Base-by-base conservation (phyloP, 306 rosid species). In the Mucuna pruriens region DNA sequence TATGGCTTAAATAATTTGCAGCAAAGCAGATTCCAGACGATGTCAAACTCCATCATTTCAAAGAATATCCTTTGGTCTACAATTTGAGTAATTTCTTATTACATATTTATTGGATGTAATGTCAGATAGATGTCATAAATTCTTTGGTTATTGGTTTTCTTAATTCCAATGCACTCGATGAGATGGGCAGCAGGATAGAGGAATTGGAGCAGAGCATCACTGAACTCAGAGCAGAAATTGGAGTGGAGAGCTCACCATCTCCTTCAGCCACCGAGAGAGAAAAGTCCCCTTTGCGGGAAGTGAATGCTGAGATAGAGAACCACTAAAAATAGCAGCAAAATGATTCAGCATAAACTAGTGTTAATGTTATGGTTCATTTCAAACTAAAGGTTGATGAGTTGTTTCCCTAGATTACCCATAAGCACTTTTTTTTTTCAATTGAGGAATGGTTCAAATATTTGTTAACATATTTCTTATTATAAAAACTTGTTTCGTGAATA, bases 171-270 rank as follows among this genome's bases (percentile, higher is more conserved):
- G 31, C 29, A 85, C 93, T 90, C 62, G 89, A 87, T 76, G 91
- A 84, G 74, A 85, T 90, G 89, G 88, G 90, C 26, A 31, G 40
- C 70, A 87, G 86, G 83, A 86, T 90, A 2, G 88, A 87, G 9
- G 90, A 87, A 84, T 36, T 90, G 54, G 91, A 84, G 84, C 84
- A 82, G 31, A 87, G 86, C 79, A 85, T 89, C 87, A 81, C 80
- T 13, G 90, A 85, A 65, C 88, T 90, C 51, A 71, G 72, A 82
- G 51, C 87, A 44, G 94, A 92, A 87, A 89, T 92, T 87, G 94
- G 93, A 26, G 63, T 89, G 29, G 92, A 87, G 83, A 85, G 91
- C 71, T 86, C 93, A 64, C 90, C 90, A 0, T 83, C 92, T 22
- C 89, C 90, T 7, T 4, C 74, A 51, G 71, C 80, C 33, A 76